Base-by-base conservation (phyloP, 352 stramenopile genomes). In the Globisporangium orthogonon region DNA sequence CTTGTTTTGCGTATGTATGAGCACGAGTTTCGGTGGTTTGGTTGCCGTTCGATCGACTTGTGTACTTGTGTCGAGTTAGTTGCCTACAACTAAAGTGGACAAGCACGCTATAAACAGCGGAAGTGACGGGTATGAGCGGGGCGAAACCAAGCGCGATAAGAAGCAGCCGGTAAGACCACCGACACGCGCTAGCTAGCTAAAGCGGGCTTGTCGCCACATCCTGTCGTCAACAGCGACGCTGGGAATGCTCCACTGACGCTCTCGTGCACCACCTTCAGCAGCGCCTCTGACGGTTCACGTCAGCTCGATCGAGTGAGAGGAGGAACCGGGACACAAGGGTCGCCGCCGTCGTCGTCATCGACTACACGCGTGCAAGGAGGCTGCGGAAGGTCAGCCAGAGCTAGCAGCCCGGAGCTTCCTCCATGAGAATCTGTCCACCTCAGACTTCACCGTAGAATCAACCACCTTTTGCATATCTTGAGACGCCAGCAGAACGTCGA, bases 181-280 rank as follows among this genome's bases (percentile, higher is more conserved):
- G 43, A 48, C 43, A 6, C 18, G 43, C 7, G 43, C 43, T 30
- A 48, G 30, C 23, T 23, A 48, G 43, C 43, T 23, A 23, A 17
- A 48, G 43, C 43, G 43, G 10, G 43, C 6, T 13, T 43, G 13
- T 43, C 35, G 3, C 2, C 10, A 7, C 35, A 3, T 11, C 37
- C 37, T 43, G 13, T 43, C 1, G 37, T 43, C 37, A 4, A 4
- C 35, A 11, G 0, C 35, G 37, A 15, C 43, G 41, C 41, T 7
- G 15, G 41, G n/a, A 48, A 31, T 30, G 43, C 43, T 30, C 43
- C 43, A 48, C 43, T 48, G 43, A 48, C 43, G 43, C 43, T 48
- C 43, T 48, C 43, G 43, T 31, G 43, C 3, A 48, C 43, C 23
- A 30, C 7, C 23, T 23, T 23, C n/a, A 48, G 43, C 43, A 48